Percentiles rank a stretch among this genome's conserved stretches.
Conservation (phyloP, 2,329 filamentous ascomycete species). For the Sordariomycetes sp. region DNA sequence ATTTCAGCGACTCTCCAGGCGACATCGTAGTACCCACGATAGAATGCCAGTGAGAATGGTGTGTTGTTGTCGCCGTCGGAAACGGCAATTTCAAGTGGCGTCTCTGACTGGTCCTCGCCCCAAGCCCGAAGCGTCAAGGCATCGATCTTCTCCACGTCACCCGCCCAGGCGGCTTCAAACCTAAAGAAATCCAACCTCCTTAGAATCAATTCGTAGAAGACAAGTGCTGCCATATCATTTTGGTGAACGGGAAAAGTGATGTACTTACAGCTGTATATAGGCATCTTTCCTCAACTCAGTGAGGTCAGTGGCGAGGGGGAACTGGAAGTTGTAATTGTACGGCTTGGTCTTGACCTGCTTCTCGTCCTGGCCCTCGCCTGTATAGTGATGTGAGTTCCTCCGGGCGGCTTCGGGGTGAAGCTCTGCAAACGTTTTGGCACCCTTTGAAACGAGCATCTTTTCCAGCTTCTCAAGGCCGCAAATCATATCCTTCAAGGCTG, state of each 20-base stretch:
- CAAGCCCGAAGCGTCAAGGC: constrained; percentile 46
- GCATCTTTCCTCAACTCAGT: constrained; percentile 39
- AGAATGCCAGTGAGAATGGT: constrained; percentile 56
- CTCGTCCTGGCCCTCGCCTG: constrained; percentile 6
- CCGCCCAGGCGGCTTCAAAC: constrained; percentile 61
- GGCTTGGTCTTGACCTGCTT: constrained; percentile 11
- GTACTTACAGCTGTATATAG: constrained; percentile 49
- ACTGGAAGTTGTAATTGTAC: constrained; percentile 37
- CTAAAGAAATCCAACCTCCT: constrained; percentile 16
- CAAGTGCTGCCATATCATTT: background rate
- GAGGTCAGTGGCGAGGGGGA: constrained; percentile 37
- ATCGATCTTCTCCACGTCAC: constrained; percentile 55
- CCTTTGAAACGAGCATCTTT: constrained; percentile 35
- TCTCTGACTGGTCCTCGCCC: constrained; percentile 35
- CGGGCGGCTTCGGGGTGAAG: constrained; percentile 40
- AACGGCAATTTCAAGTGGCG: constrained; percentile 52
- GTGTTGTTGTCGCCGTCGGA: constrained; percentile 33
- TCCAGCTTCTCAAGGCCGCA: constrained; percentile 41
- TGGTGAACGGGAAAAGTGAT: background rate
- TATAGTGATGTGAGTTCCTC: constrained; percentile 5
- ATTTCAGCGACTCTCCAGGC: constrained; percentile 60
- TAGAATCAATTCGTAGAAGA: background rate
- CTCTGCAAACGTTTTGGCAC: constrained; percentile 54
- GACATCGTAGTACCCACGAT: constrained; percentile 49
- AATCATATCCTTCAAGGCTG: constrained; percentile 36